A percentile compares a stretch with the other conserved stretches of the same genome.
Evolutionary conservation across 31 red algal genomes (phyloP).

Genomic region (Bonnemaisonia californica): DNA sequence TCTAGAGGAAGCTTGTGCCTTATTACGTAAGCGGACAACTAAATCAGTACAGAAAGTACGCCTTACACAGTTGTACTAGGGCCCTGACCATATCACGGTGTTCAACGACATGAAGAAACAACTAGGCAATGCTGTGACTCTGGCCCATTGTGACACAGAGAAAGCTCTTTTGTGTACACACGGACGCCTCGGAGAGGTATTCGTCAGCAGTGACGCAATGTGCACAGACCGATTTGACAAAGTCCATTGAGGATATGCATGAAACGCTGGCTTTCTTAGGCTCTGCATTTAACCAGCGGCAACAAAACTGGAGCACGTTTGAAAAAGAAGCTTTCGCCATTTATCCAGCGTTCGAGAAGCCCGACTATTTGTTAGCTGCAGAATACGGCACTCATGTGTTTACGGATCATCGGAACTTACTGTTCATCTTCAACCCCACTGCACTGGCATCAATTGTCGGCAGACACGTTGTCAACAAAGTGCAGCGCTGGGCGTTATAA

Average conservation of each 20-base stretch:
- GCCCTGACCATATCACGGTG: neutral
- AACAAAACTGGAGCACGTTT: slow-evolving; percentile 13
- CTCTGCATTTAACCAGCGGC: neutral
- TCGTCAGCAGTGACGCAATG: neutral
- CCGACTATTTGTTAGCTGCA: slow-evolving; percentile 1
- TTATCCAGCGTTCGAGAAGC: neutral
- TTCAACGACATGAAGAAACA: neutral
- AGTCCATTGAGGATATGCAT: neutral
- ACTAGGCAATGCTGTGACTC: neutral
- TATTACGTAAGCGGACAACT: neutral
- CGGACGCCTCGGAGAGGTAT: neutral
- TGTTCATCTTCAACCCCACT: slow-evolving; percentile 17
- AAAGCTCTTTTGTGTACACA: neutral
- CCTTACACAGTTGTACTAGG: neutral
- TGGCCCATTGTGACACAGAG: neutral
- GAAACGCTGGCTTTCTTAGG: slow-evolving; percentile 5
- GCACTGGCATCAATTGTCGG: neutral
- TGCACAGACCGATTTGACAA: neutral
- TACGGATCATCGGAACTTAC: slow-evolving; percentile 18
- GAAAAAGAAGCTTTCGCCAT: slow-evolving; percentile 16
- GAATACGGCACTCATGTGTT: neutral
- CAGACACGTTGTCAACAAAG: slow-evolving; percentile 26
- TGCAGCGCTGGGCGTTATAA: slow-evolving; percentile 11
- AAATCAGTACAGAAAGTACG: neutral
- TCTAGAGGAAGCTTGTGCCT: neutral